A percentile compares a stretch with the other conserved stretches of the same genome.
Conservation (phyloP, 2,329 filamentous ascomycete genomes). For the Pyricularia sp. region DNA sequence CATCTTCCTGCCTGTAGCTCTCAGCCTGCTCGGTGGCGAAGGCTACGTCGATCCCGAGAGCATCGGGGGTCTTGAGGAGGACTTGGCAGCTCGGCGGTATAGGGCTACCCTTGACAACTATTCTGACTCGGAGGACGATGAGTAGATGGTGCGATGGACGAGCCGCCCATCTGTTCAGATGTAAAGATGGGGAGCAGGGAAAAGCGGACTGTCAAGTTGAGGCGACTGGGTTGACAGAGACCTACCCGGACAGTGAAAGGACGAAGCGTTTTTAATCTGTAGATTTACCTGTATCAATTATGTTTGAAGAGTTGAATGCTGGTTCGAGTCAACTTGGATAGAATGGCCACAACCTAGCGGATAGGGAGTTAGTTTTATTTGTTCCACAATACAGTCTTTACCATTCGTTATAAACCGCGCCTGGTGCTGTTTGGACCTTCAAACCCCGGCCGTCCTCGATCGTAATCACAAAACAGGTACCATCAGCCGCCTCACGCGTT, state of each 20-base stretch:
- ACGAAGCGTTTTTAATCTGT: too few relatives aligned
- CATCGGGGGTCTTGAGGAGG: constrained; percentile 80
- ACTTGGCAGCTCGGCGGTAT: constrained; percentile 62
- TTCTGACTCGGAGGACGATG: constrained; percentile 62
- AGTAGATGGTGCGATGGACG: constrained; percentile 15
- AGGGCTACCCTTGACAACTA: constrained; percentile 66
- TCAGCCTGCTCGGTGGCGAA: constrained; percentile 74
- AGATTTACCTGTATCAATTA: too few relatives aligned
- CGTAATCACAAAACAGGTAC: neutral
- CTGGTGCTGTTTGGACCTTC: too few relatives aligned
- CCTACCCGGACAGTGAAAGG: neutral
- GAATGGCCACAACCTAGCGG: too few relatives aligned
- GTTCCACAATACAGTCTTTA: too few relatives aligned
- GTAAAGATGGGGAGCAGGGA: neutral
- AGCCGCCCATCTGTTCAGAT: neutral
- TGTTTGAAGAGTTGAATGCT: too few relatives aligned
- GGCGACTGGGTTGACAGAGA: neutral
- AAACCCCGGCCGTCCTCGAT: neutral
- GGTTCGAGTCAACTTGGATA: too few relatives aligned
- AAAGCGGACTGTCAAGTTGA: neutral
- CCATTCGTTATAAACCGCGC: too few relatives aligned
- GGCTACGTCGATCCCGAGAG: constrained; percentile 81
- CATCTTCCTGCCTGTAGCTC: constrained; percentile 78
- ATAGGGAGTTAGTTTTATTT: too few relatives aligned
- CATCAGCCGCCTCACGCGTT: neutral